Evolutionary conservation across 345 rosid genomes (phyloP), one percentile per base, ranked within the genome.

Genomic region (Alliaria petiolata): DNA sequence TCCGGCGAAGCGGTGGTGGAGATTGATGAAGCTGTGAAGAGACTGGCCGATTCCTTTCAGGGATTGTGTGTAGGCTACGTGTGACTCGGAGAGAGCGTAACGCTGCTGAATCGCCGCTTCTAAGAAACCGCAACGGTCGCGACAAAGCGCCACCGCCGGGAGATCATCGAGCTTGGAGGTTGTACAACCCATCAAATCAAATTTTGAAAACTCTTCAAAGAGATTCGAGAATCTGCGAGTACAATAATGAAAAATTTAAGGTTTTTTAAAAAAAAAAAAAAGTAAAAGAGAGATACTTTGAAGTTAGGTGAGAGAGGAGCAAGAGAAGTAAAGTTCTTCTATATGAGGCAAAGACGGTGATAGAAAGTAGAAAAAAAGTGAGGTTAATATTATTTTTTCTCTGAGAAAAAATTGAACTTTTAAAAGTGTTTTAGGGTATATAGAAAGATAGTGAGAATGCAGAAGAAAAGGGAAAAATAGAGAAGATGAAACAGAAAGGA

Each of bases 61-160:
- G 10, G 98, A 87, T 38, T 73, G 68, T 3, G 86, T 76, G 50
- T 95, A 90, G n/a, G 83, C 80, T 5, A 74, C 15, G 71, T 95
- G 99, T 38, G 96, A 81, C 16, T 95, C 85, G 26, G 99, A 87
- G 12, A 95, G 73, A 25, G 83, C 81, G 75, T 79, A 86, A 22
- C 99, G 90, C 42, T 83, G 96, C 2, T 33, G 81, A 56, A 92
- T 83, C 10, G 97, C 99, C 6, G 84, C 80, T 49, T 83, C 86
- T 10, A 95, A 76, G 69, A 74, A 92, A 61, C 20, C 11, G 64
- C 96, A 92, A 7, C 99, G 85, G 8, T 88, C 84, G 6, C 88
- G 87, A 80, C 99, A 95, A 5, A 95, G 85, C 11, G 86, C 88
- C 19, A 92, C 96, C 22, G 97, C 99, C 10, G 96, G 98, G 7